Conservation (phyloP, 192 early-diverging fungal genomes). For the Entomortierella lignicola region DNA sequence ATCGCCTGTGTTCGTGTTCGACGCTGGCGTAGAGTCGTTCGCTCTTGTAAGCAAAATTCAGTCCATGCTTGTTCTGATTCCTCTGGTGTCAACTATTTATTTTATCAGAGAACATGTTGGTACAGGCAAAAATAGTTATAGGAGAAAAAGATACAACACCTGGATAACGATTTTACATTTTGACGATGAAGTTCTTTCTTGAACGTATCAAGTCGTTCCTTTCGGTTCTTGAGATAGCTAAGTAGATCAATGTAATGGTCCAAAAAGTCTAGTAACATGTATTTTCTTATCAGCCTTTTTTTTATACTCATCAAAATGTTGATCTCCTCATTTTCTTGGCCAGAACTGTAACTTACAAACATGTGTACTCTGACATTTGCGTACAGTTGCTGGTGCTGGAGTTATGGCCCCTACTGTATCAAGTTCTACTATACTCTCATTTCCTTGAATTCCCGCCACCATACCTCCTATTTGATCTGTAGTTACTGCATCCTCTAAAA, state of each 20-base stretch:
- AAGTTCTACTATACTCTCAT: too few species aligned
- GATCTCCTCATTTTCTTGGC: too few species aligned
- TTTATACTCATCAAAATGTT: too few species aligned
- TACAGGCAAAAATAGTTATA: too few species aligned
- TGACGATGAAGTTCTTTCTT: constrained; percentile 55
- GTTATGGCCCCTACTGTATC: background rate
- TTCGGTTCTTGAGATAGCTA: constrained; percentile 78
- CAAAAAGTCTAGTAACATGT: constrained; percentile 70
- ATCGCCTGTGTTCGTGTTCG: constrained; percentile 73
- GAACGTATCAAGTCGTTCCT: constrained; percentile 66
- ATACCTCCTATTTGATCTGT: background rate
- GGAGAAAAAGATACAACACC: too few species aligned
- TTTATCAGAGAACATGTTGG: too few species aligned
- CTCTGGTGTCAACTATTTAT: constrained; percentile 57
- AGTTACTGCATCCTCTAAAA: background rate
- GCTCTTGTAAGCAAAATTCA: constrained; percentile 67
- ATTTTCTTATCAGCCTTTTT: too few species aligned
- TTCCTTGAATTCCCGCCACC: background rate
- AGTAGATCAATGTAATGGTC: constrained; percentile 88
- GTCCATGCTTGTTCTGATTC: constrained; percentile 69
- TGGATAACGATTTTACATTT: constrained; percentile 15
- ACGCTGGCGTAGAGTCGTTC: constrained; percentile 69
- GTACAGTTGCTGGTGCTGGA: constrained; percentile 21
- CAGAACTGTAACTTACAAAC: constrained; percentile 19
- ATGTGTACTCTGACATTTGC: constrained; percentile 37